Base-by-base conservation (phyloP, 106 monocot genomes). In the Dactylorhiza incarnata region DNA sequence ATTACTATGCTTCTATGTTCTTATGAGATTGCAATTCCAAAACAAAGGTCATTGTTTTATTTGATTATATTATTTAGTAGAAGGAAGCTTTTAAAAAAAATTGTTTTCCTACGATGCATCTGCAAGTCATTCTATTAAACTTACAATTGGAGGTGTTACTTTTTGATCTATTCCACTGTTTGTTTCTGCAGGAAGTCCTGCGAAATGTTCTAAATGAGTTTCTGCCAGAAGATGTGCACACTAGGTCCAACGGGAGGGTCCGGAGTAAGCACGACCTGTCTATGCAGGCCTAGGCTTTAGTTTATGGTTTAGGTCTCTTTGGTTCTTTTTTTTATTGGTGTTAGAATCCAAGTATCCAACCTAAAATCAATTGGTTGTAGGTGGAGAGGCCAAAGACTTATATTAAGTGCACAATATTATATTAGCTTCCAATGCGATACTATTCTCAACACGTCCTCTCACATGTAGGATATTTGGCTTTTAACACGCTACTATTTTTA, bases 171-270 rank as follows among this genome's bases (percentile, higher is more conserved):
- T 72, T 72, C 20, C 23, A 23, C 23, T 76, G 68, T 75, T 59
- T 77, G 52, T 50, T 48, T 76, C 14, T 74, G 23, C 85, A 97
- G 96, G 93, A 89, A 70, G 87, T 97, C 26, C 84, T 97, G 58
- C 84, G 89, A 81, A 83, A 89, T 76, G 65, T 93, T 74, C 86
- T 97, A 5, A 74, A 78, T 22, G 69, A 85, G 68, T 91, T 97
- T 79, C 84, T 97, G 4, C 93, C 93, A 43, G 91, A 97, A 68
- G 96, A 97, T 85, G 84, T 85, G 0, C 96, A 97, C 72, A 79
- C 63, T 37, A 87, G 79, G 76, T 89, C 83, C 51, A 97, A 83
- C 78, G 96, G 96, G 68, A 91, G 96, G 73, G 79, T 96, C 58
- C 90, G 96, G 8, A 85, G 96, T 93, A 81, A 89, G 79, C 53